Conservation (phyloP, 305 asterid species). For the Ruellia speciosa region DNA sequence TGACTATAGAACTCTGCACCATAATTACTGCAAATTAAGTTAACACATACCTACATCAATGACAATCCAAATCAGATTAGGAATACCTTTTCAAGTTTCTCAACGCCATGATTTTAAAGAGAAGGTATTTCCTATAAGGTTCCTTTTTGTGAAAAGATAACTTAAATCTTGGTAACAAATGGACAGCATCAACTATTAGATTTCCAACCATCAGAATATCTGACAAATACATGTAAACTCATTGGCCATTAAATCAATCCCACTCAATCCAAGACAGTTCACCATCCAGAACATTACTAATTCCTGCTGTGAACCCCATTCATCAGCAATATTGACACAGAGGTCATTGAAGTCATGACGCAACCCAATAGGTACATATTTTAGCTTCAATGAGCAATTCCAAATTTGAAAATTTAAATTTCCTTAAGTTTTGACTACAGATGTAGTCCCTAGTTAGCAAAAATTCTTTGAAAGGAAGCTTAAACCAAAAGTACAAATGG, state of each 20-base stretch:
- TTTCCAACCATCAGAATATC: not conserved
- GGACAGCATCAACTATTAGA: not conserved
- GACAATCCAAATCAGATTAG: no score
- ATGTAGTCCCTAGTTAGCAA: not conserved
- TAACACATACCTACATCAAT: no score
- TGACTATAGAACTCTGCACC: no score
- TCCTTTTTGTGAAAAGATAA: no score
- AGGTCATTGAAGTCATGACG: not conserved
- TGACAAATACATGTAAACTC: not conserved
- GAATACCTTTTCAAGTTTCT: no score
- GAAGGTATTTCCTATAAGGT: no score
- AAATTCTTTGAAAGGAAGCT: not conserved
- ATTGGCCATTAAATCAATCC: not conserved
- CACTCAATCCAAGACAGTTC: not conserved
- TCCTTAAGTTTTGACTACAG: not conserved
- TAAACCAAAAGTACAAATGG: not conserved
- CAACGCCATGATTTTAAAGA: no score
- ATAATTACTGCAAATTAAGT: no score
- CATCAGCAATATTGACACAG: not conserved
- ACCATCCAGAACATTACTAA: not conserved
- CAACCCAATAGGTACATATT: not conserved
- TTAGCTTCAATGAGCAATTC: not conserved
- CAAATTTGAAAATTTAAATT: not conserved
- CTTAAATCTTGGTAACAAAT: not conserved
- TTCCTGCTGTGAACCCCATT: not conserved